phyloP scores from a whole-genome alignment of 805 yeast species.

The Myxozyma udenii region DNA sequence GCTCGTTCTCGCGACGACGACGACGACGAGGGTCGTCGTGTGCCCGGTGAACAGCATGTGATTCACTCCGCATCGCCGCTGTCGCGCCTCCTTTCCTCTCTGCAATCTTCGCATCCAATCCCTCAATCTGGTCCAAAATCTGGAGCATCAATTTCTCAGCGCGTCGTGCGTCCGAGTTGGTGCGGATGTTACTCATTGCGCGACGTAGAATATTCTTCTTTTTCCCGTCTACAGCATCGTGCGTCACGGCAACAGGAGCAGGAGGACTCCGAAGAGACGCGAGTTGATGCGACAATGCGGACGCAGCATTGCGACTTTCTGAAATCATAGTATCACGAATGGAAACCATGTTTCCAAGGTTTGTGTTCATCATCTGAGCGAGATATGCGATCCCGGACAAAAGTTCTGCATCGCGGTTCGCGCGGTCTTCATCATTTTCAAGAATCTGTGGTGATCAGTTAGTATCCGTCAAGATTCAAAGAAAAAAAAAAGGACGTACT shows the following conservation, averaged over 20 bases:
- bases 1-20: too few species aligned
- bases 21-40: too few species aligned
- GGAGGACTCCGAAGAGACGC: not conserved
- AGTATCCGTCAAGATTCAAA: not conserved
- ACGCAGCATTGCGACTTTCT: not conserved
- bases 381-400: conserved; percentile 17
- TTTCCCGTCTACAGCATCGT: not conserved
- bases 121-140: conserved; percentile 17
- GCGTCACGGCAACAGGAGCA: not conserved
- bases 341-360: not conserved
- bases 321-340: not conserved
- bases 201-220: conserved; percentile 13
- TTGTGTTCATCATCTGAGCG: conserved; percentile 1
- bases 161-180: conserved; percentile 11
- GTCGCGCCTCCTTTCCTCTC: not conserved
- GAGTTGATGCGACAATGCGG: not conserved
- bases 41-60: not conserved
- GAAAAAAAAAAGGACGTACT: not conserved
- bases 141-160: conserved; percentile 20
- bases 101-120: conserved; percentile 2
- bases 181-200: conserved; percentile 11
- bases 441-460: conserved; percentile 7
- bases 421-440: conserved; percentile 8
- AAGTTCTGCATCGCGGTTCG: conserved; percentile 12
- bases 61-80: not conserved